Evolutionary conservation across 208 protist genomes (phyloP).

Genomic region (Wallacemonas sp.): DNA sequence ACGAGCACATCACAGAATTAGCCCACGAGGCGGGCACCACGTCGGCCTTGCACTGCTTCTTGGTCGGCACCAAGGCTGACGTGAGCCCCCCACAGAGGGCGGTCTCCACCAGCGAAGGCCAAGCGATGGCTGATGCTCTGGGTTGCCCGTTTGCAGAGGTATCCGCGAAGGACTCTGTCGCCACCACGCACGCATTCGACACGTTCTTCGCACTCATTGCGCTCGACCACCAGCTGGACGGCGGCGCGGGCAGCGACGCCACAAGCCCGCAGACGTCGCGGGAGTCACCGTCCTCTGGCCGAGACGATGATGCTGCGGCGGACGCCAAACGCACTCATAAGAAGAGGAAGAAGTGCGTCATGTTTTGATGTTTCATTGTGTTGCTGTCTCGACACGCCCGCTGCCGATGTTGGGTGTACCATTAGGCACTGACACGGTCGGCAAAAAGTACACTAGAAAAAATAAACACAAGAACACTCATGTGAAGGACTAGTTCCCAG

Average conservation of each 20-base stretch:
- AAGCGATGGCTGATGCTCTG: constrained; percentile 36
- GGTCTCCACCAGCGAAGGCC: constrained; percentile 44
- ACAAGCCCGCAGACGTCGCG: constrained; percentile 20
- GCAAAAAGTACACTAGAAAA: too few species aligned
- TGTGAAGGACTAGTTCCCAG: too few species aligned
- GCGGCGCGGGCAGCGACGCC: not conserved
- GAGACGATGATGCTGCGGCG: too few species aligned
- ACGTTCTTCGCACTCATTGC: constrained; percentile 16
- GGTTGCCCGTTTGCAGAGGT: constrained; percentile 65
- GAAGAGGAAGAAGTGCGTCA: constrained; percentile 8
- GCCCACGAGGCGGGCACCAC: not conserved
- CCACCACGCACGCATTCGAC: constrained; percentile 52
- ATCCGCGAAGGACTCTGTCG: constrained; percentile 57
- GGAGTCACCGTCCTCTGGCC: too few species aligned
- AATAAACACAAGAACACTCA: too few species aligned
- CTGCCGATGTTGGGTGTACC: not conserved
- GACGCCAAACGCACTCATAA: too few species aligned
- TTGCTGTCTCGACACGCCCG: not conserved
- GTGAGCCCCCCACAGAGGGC: constrained; percentile 30
- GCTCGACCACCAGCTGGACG: not conserved
- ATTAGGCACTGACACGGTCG: too few species aligned
- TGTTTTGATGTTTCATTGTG: constrained; percentile 7
- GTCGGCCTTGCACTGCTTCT: constrained; percentile 32
- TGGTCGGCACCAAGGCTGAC: constrained; percentile 76
- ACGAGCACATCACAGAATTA: constrained; percentile 23